Evolutionary conservation across 164 flowering plant species (phyloP).

Genomic region (Malania oleifera): DNA sequence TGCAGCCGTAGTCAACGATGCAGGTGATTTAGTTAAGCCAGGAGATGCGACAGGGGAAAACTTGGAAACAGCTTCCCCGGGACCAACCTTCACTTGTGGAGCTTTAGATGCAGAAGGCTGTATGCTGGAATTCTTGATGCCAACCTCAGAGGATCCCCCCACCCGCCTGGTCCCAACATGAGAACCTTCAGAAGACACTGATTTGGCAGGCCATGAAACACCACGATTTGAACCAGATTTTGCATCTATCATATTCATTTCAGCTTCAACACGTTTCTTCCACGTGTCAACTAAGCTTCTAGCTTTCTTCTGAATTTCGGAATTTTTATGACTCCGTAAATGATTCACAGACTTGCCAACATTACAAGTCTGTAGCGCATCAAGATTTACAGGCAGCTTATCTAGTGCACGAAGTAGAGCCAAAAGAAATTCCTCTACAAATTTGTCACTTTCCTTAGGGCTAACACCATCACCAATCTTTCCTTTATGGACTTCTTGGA

Average conservation of each 20-base stretch:
- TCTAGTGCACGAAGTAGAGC: constrained; percentile 86
- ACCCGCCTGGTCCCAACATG: constrained; percentile 49
- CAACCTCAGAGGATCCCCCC: constrained; percentile 49
- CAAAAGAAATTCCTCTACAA: constrained; percentile 78
- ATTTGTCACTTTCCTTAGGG: constrained; percentile 61
- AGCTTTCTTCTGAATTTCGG: constrained; percentile 64
- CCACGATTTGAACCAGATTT: constrained; percentile 62
- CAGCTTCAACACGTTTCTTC: constrained; percentile 27
- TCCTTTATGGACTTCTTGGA: constrained; percentile 84
- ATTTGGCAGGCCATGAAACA: constrained; percentile 59
- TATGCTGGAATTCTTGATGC: constrained; percentile 41
- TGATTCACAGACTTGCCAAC: constrained; percentile 85
- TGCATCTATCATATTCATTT: constrained; percentile 77
- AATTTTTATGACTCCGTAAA: constrained; percentile 49
- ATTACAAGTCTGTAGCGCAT: constrained; percentile 71
- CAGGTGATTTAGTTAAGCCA: constrained; percentile 1
- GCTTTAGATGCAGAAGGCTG: constrained; percentile 55
- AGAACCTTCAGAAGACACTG: constrained; percentile 46
- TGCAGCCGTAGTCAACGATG: not conserved
- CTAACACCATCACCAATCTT: constrained; percentile 57
- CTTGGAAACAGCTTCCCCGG: constrained; percentile 30
- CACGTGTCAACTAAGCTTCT: constrained; percentile 18
- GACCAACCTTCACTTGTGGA: constrained; percentile 32
- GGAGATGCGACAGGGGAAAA: not conserved
- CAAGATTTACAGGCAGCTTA: constrained; percentile 83